These are phyloP conservation scores for Hirsutella rhossiliensis DNA, from an alignment of 2,329 filamentous ascomycete species.

Conservation along the genomic window DNA sequence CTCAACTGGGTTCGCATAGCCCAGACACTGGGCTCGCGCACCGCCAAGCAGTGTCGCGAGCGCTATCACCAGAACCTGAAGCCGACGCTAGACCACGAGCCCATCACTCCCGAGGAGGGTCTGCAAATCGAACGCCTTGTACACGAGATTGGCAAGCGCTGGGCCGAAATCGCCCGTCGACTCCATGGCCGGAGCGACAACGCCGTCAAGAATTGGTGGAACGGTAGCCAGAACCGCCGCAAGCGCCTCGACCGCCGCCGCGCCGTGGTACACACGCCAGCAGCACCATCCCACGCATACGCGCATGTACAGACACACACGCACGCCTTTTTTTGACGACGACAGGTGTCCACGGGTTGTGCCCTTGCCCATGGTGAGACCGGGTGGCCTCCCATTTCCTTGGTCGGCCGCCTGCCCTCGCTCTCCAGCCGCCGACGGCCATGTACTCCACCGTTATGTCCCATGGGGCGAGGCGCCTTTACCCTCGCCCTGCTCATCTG, in stretches of 20 bases:
- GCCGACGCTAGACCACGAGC: conserved; percentile 58
- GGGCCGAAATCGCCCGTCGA: conserved; percentile 82
- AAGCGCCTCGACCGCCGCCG: conserved; percentile 27
- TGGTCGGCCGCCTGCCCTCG: conserved; percentile 6
- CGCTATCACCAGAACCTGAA: conserved; percentile 91
- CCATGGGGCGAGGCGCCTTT: conserved; percentile 19
- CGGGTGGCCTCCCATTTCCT: background rate
- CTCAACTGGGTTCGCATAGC: conserved; percentile 89
- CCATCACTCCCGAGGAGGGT: conserved; percentile 61
- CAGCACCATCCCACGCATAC: background rate
- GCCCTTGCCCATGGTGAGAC: conserved; percentile 5
- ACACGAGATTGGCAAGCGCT: conserved; percentile 66
- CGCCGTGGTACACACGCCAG: background rate
- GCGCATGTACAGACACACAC: background rate
- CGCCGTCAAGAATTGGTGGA: conserved; percentile 97
- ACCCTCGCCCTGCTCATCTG: conserved; percentile 26
- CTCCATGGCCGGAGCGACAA: conserved; percentile 85
- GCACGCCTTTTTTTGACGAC: background rate
- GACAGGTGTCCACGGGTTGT: background rate
- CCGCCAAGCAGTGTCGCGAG: conserved; percentile 91
- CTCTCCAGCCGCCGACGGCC: conserved; percentile 7
- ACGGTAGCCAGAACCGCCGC: conserved; percentile 78
- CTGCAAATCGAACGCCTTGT: conserved; percentile 68
- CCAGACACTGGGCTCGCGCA: conserved; percentile 59
- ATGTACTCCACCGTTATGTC: conserved; percentile 9